Evolutionary conservation across 495 filamentous ascomycete genomes (phyloP), one percentile per base, ranked within the genome.

Genomic region (Barbatosphaeria neglecta): DNA sequence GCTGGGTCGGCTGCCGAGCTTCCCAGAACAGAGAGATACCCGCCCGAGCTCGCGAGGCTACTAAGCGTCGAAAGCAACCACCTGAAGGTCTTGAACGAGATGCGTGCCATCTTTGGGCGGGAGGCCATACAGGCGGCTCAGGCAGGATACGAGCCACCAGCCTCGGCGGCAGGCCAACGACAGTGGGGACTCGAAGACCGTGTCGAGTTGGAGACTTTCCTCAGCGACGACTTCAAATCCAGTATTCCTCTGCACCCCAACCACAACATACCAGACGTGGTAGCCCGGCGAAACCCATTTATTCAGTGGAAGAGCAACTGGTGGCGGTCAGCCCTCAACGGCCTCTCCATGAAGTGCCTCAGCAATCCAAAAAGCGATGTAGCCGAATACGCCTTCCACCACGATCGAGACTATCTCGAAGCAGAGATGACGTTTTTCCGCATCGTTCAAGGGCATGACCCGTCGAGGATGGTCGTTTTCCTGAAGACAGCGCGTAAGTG

Each of bases 271-370:
- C 75, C 80, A 10, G 83, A 86, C 18, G 64, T 86, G 4, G 79
- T 79, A 17, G 67, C 83, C 28, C 77, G 86, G 22, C 76, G 81
- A 11, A 97, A 97, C 55, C 70, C 81, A 10, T 86, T 97, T 51
- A 81, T 97, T 52, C 82, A 87, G 58, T 87, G 86, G 27, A 94
- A 92, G 59, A 87, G 92, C 50, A 80, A 84, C 38, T 97, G 93
- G 93, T 93, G 90, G 16, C 76, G 77, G 41, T 81, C 79, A 42
- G 75, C 87, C 1, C 82, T 81, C 49, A 84, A 83, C 22, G 93
- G 93, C 0, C 73, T 97, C 13, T 80, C 81, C 5, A 96, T 97
- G 93, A 80, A 82, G 48, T 61, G 83, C 20, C 66, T 83, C n/a
- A 59, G 74, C 63, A 37, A 53, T 53, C 25, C 43, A 2, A 47